Evolutionary conservation across 257 asterid genomes (phyloP).

Genomic region (Solanum chilense): DNA sequence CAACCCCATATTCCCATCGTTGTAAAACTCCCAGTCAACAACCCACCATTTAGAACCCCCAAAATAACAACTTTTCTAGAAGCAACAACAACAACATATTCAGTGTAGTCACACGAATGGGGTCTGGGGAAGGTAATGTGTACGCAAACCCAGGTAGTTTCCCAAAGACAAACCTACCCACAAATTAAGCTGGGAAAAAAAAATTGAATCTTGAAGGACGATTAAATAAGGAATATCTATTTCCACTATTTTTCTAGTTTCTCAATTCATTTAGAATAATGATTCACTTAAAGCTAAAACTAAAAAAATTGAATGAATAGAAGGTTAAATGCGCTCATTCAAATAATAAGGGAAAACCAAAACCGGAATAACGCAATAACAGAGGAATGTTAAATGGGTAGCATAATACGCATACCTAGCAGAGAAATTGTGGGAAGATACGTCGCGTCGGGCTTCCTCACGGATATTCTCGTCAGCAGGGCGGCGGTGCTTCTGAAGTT

Average conservation of each 20-base stretch:
- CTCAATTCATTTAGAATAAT: neutral
- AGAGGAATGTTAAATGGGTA: neutral
- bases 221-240: neutral
- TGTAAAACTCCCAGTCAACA: too few relatives aligned
- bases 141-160: neutral
- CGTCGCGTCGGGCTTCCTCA: conserved; percentile 73
- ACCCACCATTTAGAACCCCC: neutral
- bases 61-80: neutral
- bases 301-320: neutral
- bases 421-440: conserved; percentile 49
- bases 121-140: neutral
- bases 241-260: neutral
- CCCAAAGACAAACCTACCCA: neutral
- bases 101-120: neutral
- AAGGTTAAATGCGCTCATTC: neutral
- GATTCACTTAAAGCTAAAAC: neutral
- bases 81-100: neutral
- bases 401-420: conserved; percentile 29
- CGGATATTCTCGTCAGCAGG: conserved; percentile 68
- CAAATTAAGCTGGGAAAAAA: neutral
- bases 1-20: neutral
- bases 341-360: neutral
- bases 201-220: neutral
- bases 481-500: conserved; percentile 34
- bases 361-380: neutral